phyloP scores from a whole-genome alignment of 2,329 filamentous ascomycete species.

The Rhinocladiella mackenziei region DNA sequence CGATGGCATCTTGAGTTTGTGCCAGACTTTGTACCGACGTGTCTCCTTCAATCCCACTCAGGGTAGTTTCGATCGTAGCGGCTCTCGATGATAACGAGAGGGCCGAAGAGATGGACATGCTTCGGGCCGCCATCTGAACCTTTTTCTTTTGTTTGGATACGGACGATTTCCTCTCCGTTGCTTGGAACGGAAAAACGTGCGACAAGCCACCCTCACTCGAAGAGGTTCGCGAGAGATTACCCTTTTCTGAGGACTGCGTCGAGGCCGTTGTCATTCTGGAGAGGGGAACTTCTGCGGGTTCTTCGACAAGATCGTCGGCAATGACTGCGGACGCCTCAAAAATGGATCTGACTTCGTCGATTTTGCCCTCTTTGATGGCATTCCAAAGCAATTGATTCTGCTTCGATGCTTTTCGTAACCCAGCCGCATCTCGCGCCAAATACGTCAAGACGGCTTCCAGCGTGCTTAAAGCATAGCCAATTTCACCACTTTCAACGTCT shows the following conservation, averaged over 20 bases:
- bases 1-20: slow-evolving; percentile 57
- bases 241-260: slow-evolving; percentile 22
- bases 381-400: slow-evolving; percentile 87
- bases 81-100: slow-evolving; percentile 78
- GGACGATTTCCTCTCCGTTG: slow-evolving; percentile 40
- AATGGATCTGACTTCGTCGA: slow-evolving; percentile 70
- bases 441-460: slow-evolving; percentile 93
- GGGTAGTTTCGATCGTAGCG: slow-evolving; percentile 69
- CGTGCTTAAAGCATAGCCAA: slow-evolving; percentile 92
- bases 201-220: slow-evolving; percentile 50
- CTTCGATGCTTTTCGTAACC: slow-evolving; percentile 76
- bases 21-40: slow-evolving; percentile 68
- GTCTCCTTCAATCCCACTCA: slow-evolving; percentile 75
- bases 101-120: slow-evolving; percentile 80
- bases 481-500: slow-evolving; percentile 92
- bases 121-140: slow-evolving; percentile 85
- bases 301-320: slow-evolving; percentile 46
- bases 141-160: slow-evolving; percentile 54
- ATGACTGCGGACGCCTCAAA: slow-evolving; percentile 64
- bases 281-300: slow-evolving; percentile 33
- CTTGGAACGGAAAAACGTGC: slow-evolving; percentile 90
- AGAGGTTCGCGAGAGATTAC: slow-evolving; percentile 40
- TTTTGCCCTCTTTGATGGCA: slow-evolving; percentile 70
- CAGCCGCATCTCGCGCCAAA: slow-evolving; percentile 74
- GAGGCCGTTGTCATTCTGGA: slow-evolving; percentile 23